phyloP scores from a whole-genome alignment of 208 protist genomes.

The Naegleria lovaniensis region DNA sequence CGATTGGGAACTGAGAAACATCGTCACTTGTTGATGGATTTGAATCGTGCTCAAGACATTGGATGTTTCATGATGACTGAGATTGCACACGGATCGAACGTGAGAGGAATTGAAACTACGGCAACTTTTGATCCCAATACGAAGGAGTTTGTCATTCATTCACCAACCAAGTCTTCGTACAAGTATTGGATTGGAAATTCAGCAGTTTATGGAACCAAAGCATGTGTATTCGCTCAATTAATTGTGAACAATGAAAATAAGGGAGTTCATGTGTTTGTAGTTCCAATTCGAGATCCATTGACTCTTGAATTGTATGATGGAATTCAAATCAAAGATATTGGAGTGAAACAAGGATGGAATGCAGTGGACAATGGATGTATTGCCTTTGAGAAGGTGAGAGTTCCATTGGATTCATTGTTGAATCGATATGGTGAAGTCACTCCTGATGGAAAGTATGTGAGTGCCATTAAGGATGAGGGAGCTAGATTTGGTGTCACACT shows the following conservation, averaged over 20 bases:
- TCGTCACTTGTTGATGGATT: constrained; percentile 50
- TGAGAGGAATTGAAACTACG: constrained; percentile 38
- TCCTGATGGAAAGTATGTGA: constrained; percentile 24
- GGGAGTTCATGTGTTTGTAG: constrained; percentile 29
- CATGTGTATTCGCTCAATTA: constrained; percentile 32
- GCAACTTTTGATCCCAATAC: constrained; percentile 37
- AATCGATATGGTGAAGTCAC: constrained; percentile 42
- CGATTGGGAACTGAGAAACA: constrained; percentile 60
- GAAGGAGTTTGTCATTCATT: constrained; percentile 32
- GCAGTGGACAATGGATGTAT: constrained; percentile 60
- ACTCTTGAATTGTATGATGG: background rate
- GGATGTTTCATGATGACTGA: constrained; percentile 46
- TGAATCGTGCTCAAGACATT: constrained; percentile 42
- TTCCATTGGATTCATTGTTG: constrained; percentile 45
- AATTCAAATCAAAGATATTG: background rate
- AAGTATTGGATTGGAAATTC: constrained; percentile 41
- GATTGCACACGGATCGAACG: constrained; percentile 47
- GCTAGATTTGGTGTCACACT: background rate
- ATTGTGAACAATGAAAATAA: background rate
- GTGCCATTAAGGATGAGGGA: background rate
- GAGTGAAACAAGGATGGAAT: constrained; percentile 7
- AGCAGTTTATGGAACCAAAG: background rate
- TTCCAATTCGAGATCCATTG: constrained; percentile 25
- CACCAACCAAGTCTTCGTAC: constrained; percentile 11
- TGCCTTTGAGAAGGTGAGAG: constrained; percentile 55